Conservation (phyloP, 1,284 basidiomycete genomes). For the Cystobasidiaceae sp. region DNA sequence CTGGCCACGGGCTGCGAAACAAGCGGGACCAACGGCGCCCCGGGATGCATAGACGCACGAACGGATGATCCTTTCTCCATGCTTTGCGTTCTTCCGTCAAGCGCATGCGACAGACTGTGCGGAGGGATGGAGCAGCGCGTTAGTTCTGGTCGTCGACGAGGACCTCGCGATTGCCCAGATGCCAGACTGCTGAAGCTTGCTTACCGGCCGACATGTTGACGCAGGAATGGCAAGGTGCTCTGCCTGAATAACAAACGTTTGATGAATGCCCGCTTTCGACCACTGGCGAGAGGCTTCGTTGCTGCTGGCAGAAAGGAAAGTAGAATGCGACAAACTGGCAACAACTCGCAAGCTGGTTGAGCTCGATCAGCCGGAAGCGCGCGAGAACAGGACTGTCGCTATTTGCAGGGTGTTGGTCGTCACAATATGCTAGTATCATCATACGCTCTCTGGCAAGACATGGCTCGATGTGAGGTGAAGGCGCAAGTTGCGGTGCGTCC, state of each 20-base stretch:
- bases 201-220: neutral
- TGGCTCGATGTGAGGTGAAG: no score
- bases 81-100: slow-evolving; percentile 96
- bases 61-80: slow-evolving; percentile 98
- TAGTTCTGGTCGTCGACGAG: neutral
- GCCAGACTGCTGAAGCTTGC: neutral
- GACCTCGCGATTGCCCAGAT: neutral
- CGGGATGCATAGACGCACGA: slow-evolving; percentile 75
- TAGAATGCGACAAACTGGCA: neutral
- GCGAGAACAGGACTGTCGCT: no score
- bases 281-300: neutral
- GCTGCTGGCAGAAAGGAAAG: neutral
- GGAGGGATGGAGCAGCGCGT: no score
- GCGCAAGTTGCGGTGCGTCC: no score
- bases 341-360: neutral
- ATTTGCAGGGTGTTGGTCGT: no score
- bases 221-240: neutral
- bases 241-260: neutral
- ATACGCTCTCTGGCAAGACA: no score
- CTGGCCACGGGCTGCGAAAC: no score
- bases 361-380: no score
- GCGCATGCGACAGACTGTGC: slow-evolving; percentile 55
- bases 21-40: no score
- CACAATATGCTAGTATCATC: no score
- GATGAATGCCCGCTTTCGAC: neutral